Conservation (phyloP, 352 stramenopile species). For the Globisporangium nodosum region DNA sequence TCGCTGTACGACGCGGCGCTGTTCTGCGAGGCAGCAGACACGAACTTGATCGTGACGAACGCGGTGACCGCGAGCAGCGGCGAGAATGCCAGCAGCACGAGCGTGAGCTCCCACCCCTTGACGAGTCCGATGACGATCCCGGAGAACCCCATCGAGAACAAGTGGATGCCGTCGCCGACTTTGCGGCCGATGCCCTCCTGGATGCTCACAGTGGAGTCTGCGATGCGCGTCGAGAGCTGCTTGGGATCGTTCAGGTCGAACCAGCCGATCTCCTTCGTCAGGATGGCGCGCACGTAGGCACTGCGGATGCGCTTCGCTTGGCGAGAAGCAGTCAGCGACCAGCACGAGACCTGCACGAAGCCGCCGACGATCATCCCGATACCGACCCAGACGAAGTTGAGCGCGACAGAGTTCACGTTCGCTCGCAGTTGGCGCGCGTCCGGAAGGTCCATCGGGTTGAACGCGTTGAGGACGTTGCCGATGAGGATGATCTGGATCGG, state of each 20-base stretch:
- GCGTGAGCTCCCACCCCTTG: slow-evolving; percentile 65
- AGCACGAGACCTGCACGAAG: slow-evolving; percentile 43
- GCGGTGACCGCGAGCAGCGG: slow-evolving; percentile 49
- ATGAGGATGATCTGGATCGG: slow-evolving; percentile 71
- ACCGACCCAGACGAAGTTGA: slow-evolving; percentile 21
- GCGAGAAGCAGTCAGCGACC: slow-evolving; percentile 49
- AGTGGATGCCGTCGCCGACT: slow-evolving; percentile 53
- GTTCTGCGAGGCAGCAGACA: slow-evolving; percentile 38
- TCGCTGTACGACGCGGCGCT: slow-evolving; percentile 52
- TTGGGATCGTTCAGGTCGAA: slow-evolving; percentile 38
- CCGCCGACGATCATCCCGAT: slow-evolving; percentile 18
- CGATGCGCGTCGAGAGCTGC: slow-evolving; percentile 19
- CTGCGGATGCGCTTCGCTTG: slow-evolving; percentile 36
- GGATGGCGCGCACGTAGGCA: slow-evolving; percentile 26
- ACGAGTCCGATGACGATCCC: slow-evolving; percentile 59
- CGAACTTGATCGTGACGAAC: slow-evolving; percentile 44
- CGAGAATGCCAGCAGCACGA: slow-evolving; percentile 62
- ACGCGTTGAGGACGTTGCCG: slow-evolving; percentile 63
- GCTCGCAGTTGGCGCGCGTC: slow-evolving; percentile 4
- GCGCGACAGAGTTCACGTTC: slow-evolving; percentile 19
- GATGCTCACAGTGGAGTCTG: slow-evolving; percentile 35
- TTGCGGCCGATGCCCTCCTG: slow-evolving; percentile 62
- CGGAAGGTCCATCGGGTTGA: slow-evolving; percentile 35
- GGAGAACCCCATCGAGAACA: slow-evolving; percentile 51
- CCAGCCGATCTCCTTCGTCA: slow-evolving; percentile 34